Percentiles rank a stretch among this genome's conserved stretches.
Conservation (phyloP, 345 rosid genomes). For the Citrus medica region DNA sequence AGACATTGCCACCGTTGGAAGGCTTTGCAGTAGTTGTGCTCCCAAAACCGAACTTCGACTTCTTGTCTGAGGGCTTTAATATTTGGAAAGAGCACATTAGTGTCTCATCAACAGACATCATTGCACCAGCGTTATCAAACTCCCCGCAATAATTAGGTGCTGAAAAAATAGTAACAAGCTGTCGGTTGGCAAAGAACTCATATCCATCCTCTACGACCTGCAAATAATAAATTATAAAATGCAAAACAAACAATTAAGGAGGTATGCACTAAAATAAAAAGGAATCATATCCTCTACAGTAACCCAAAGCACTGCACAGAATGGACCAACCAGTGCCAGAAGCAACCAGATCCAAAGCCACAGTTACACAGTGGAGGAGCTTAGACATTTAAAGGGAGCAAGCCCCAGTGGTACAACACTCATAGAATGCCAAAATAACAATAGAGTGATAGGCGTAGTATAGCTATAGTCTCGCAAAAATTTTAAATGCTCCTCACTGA, state of each 20-base stretch:
- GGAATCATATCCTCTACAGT: background rate
- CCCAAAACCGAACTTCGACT: conserved; percentile 42
- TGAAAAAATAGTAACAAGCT: conserved; percentile 81
- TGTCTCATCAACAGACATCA: conserved; percentile 66
- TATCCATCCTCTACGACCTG: conserved; percentile 98
- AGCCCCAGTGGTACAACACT: background rate
- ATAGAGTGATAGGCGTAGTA: background rate
- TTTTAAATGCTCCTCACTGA: background rate
- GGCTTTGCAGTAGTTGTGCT: conserved; percentile 40
- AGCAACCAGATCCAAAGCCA: background rate
- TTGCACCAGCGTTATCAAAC: conserved; percentile 77
- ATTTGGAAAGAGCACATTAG: conserved; percentile 85
- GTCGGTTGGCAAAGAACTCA: conserved; percentile 82
- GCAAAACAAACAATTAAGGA: background rate
- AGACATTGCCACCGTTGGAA: conserved; percentile 28
- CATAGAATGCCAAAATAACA: background rate
- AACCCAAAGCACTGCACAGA: background rate
- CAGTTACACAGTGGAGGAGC: background rate
- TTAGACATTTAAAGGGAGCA: background rate
- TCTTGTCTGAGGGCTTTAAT: conserved; percentile 66
- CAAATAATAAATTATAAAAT: conserved; percentile 5
- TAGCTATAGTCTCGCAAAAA: background rate
- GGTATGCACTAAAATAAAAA: background rate
- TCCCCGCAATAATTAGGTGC: conserved; percentile 93
- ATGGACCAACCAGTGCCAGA: conserved; percentile 3